phyloP scores from a whole-genome alignment of 345 rosid genomes.

The Lepidium didymum region DNA sequence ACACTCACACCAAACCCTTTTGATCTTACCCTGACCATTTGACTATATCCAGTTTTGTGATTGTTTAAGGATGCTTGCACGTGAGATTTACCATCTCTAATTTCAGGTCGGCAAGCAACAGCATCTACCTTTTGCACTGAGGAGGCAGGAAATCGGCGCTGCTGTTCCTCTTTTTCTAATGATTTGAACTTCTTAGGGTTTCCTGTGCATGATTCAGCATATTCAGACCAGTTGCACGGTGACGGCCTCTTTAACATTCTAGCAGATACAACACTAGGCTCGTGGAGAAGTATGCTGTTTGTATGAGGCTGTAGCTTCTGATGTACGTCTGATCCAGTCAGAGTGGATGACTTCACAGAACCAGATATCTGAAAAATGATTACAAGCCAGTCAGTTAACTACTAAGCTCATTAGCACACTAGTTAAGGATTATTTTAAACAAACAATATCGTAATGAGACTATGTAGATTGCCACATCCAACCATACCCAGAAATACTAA shows the following conservation, averaged over 20 bases:
- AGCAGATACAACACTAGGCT: constrained; percentile 32
- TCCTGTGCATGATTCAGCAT: constrained; percentile 37
- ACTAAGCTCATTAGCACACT: neutral
- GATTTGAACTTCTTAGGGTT: constrained; percentile 32
- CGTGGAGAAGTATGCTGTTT: constrained; percentile 24
- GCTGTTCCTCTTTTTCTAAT: constrained; percentile 22
- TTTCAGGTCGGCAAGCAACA: constrained; percentile 37
- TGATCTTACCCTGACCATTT: constrained; percentile 40
- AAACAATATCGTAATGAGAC: neutral
- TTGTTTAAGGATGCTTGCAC: constrained; percentile 29
- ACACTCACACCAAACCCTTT: constrained; percentile 20
- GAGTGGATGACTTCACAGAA: constrained; percentile 28
- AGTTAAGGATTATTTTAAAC: neutral
- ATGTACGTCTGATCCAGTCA: constrained; percentile 21
- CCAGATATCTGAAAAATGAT: constrained; percentile 34
- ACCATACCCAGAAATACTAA: neutral
- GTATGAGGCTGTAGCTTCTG: constrained; percentile 22
- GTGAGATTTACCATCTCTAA: constrained; percentile 10
- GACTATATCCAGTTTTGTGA: constrained; percentile 21
- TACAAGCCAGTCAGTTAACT: constrained; percentile 14
- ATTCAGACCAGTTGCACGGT: constrained; percentile 29
- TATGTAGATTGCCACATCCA: constrained; percentile 6
- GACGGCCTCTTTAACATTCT: constrained; percentile 38
- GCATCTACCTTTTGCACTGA: constrained; percentile 36
- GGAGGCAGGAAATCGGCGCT: constrained; percentile 9